A percentile compares a stretch with the other conserved stretches of the same genome.
These are phyloP conservation scores for Phytophthora multivora DNA, from an alignment of 352 stramenopile species.

Conservation along the genomic window DNA sequence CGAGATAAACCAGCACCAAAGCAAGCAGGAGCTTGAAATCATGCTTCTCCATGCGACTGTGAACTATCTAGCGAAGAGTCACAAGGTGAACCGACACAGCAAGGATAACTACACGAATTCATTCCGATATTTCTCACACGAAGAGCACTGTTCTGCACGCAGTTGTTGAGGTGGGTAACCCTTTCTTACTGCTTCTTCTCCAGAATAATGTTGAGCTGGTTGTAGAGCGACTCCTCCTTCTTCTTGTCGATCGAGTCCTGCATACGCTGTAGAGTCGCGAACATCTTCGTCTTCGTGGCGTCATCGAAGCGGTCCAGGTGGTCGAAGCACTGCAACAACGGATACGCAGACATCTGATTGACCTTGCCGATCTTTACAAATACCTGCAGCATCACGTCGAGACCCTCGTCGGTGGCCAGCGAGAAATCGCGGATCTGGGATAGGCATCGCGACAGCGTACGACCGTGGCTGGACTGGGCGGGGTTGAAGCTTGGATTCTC, in stretches of 20 bases:
- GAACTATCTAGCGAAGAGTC: slow-evolving; percentile 20
- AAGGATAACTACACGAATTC: slow-evolving; percentile 6
- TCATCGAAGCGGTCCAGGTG: slow-evolving; percentile 76
- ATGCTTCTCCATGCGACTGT: slow-evolving; percentile 19
- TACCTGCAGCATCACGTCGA: slow-evolving; percentile 71
- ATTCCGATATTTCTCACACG: slow-evolving; percentile 9
- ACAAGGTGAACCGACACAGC: background rate
- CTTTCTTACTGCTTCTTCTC: slow-evolving; percentile 72
- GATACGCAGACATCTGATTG: slow-evolving; percentile 87
- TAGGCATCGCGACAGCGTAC: slow-evolving; percentile 63
- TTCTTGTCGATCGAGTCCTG: slow-evolving; percentile 82
- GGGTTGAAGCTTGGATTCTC: slow-evolving; percentile 79
- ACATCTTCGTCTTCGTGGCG: slow-evolving; percentile 58
- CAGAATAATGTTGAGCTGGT: slow-evolving; percentile 87
- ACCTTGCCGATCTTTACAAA: slow-evolving; percentile 85
- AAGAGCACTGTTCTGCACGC: background rate
- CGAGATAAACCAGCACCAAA: slow-evolving; percentile 8
- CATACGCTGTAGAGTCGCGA: slow-evolving; percentile 64
- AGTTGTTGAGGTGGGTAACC: background rate
- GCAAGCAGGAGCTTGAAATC: slow-evolving; percentile 12
- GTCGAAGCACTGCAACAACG: slow-evolving; percentile 82
- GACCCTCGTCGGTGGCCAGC: slow-evolving; percentile 72
- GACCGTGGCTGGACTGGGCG: slow-evolving; percentile 72
- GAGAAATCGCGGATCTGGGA: slow-evolving; percentile 81
- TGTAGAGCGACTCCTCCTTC: slow-evolving; percentile 84